Base-by-base conservation (phyloP, 805 yeast genomes). In the Kodamaea kaohsiungensis region DNA sequence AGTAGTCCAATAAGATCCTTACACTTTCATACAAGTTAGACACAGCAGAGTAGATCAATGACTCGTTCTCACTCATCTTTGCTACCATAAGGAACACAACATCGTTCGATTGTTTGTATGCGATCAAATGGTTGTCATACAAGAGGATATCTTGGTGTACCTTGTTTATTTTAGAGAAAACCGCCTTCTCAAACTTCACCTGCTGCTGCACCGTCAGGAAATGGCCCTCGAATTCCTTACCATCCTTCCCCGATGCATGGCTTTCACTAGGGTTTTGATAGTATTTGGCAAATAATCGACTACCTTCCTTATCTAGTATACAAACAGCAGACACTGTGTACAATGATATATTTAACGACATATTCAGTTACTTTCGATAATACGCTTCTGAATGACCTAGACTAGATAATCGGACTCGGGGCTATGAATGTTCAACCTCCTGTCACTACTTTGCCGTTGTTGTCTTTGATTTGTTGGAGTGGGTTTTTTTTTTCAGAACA, bases 101-200 rank as follows among this genome's bases (percentile, higher is more conserved):
- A 67, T 95, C 98, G 52, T 89, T 80, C 56, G 82, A 76, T 70
- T 91, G 96, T 70, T 89, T 91, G 74, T 91, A 95, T n/a, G 91
- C 87, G 40, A 92, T 85, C 56, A 91, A 77, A 60, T 86, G 87
- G 66, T 84, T 84, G 64, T 91, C 96, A 65, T 84, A 87, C 46
- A 95, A 77, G 57, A 91, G 72, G 53, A 95, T 84, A 64, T 92
- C 98, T 50, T 88, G 83, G 65, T 88, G 85, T 59, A 86, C 85
- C 64, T 91, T 89, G 70, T 82, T 82, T n/a, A 96, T 86, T 71
- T 92, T 95, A 46, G 73, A 68, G 64, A 86, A 87, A 42, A 95
- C 72, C 3, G 80, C 78, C 60, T 81, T 73, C 72, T 95, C 99
- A 68, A 93, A 95, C 53, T 84, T 77, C 54, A 78, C 74, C 72